These are phyloP conservation scores for Achlya hypogyna DNA, from an alignment of 352 stramenopile species.

Conservation along the genomic window DNA sequence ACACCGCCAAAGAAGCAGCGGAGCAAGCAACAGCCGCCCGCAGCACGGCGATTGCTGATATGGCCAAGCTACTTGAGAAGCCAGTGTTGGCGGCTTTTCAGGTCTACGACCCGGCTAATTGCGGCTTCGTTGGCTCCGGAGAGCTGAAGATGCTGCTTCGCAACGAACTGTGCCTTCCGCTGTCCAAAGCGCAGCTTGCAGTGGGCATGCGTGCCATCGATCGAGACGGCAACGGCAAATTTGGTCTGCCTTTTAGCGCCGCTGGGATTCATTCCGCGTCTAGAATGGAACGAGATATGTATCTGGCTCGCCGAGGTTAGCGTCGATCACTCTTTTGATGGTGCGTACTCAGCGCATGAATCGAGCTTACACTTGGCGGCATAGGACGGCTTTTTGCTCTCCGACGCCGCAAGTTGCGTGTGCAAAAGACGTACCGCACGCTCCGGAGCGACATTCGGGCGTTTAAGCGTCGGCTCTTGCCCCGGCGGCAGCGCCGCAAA, in stretches of 20 bases:
- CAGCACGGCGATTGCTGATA: neutral
- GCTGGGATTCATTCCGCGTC: neutral
- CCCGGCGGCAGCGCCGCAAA: neutral
- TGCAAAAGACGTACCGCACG: slow-evolving; percentile 9
- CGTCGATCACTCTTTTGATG: neutral
- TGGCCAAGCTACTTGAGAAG: neutral
- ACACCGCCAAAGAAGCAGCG: neutral
- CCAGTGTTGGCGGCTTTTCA: slow-evolving; percentile 17
- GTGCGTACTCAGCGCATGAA: neutral
- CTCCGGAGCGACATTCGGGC: neutral
- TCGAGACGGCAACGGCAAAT: neutral
- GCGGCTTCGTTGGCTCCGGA: slow-evolving; percentile 2
- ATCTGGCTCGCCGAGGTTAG: neutral
- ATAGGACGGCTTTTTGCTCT: neutral
- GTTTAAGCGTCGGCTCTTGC: neutral
- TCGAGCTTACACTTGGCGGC: no score
- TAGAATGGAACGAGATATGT: slow-evolving; percentile 16
- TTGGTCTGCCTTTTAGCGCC: neutral
- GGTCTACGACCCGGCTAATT: slow-evolving; percentile 6
- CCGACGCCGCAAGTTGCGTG: neutral
- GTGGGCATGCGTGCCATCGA: neutral
- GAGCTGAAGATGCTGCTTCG: slow-evolving; percentile 9
- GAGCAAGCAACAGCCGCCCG: neutral
- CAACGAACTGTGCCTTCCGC: slow-evolving; percentile 13
- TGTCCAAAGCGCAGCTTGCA: neutral